Evolutionary conservation across 1,284 basidiomycete species (phyloP).

Genomic region (Trametes hirsuta): DNA sequence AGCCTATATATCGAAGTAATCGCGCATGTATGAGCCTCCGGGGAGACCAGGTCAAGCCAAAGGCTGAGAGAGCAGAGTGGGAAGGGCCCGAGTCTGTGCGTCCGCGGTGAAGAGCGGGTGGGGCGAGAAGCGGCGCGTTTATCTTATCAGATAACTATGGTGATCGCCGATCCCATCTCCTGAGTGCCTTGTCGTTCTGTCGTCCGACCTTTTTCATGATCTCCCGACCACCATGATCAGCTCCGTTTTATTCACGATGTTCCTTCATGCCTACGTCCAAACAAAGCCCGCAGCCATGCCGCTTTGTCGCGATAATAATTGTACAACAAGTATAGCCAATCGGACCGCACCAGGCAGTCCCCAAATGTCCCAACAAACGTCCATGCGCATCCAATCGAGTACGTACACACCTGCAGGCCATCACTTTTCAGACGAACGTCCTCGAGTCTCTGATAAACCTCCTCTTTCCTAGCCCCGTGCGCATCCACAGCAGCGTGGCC

Average conservation of each 20-base stretch:
- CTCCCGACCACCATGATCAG: too few relatives aligned
- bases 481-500: conserved; percentile 66
- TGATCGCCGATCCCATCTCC: conserved; percentile 6
- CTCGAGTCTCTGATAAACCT: conserved; percentile 49
- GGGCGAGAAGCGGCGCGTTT: background rate
- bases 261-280: too few relatives aligned
- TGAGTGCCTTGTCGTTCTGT: background rate
- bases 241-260: too few relatives aligned
- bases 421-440: conserved; percentile 38
- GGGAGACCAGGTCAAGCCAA: too few relatives aligned
- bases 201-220: too few relatives aligned
- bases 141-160: conserved; percentile 25
- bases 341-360: too few relatives aligned
- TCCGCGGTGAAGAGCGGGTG: conserved; percentile 8
- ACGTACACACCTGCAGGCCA: background rate
- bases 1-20: too few relatives aligned
- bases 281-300: too few relatives aligned
- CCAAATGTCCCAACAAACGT: too few relatives aligned
- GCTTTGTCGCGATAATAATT: too few relatives aligned
- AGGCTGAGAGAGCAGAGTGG: background rate
- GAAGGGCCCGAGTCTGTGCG: conserved; percentile 5
- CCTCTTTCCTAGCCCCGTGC: conserved; percentile 41
- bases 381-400: background rate
- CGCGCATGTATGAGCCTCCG: too few relatives aligned
- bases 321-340: too few relatives aligned